A percentile compares a stretch with the other conserved stretches of the same genome.
These are phyloP conservation scores for Nicotiana tomentosiformis DNA, from an alignment of 257 asterid genomes.

Conservation along the genomic window DNA sequence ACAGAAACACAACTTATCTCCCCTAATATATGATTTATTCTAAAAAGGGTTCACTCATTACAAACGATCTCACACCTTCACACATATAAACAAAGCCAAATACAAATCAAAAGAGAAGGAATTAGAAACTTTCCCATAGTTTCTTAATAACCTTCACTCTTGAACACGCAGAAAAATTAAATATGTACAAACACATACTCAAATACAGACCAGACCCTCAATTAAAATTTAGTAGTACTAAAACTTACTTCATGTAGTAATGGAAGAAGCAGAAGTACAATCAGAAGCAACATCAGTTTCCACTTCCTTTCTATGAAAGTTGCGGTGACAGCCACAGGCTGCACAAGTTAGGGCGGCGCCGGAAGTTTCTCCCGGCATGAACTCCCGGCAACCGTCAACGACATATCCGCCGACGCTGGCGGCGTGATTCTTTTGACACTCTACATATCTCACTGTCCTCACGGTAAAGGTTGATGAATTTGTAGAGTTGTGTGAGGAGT, in stretches of 20 bases:
- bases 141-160: background rate
- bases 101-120: background rate
- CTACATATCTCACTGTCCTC: constrained; percentile 45
- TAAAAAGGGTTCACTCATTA: constrained; percentile 1
- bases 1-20: background rate
- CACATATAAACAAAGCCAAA: constrained; percentile 1
- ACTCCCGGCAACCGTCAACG: constrained; percentile 93
- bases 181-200: background rate
- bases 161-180: background rate
- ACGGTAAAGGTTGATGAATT: constrained; percentile 27
- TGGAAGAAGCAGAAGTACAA: constrained; percentile 18
- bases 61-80: constrained; percentile 1
- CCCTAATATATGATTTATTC: background rate
- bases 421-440: constrained; percentile 94
- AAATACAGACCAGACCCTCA: background rate
- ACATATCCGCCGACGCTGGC: constrained; percentile 81
- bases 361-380: constrained; percentile 47
- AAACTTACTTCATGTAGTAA: constrained; percentile 10
- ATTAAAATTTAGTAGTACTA: background rate
- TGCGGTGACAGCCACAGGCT: constrained; percentile 91
- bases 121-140: background rate
- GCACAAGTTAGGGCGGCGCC: constrained; percentile 76
- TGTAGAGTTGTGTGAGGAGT: constrained; percentile 16
- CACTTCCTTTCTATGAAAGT: constrained; percentile 62
- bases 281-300: constrained; percentile 38